Conservation (phyloP, 495 filamentous ascomycete species). For the Aspergillus incahuasiensis region DNA sequence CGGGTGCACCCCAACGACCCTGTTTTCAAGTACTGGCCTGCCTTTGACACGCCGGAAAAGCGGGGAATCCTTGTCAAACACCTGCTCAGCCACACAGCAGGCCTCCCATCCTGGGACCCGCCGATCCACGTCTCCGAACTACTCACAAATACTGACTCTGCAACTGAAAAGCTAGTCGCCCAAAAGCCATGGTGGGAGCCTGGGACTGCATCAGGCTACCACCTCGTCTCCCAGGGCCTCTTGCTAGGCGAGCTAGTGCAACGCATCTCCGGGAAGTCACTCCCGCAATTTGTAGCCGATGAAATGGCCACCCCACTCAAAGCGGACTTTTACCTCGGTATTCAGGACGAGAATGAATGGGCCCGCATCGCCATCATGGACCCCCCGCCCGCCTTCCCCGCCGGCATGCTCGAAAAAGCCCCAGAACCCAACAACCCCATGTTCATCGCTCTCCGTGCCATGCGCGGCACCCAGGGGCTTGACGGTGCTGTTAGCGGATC, state of each 20-base stretch:
- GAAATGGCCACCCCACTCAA: slow-evolving; percentile 33
- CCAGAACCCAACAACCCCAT: slow-evolving; percentile 4
- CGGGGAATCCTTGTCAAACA: slow-evolving; percentile 38
- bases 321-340: slow-evolving; percentile 39
- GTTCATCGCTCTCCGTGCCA: slow-evolving; percentile 15
- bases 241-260: slow-evolving; percentile 37
- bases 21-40: slow-evolving; percentile 44
- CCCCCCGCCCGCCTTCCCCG: slow-evolving; percentile 5
- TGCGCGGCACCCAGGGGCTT: slow-evolving; percentile 8
- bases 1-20: slow-evolving; percentile 32
- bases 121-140: slow-evolving; percentile 23
- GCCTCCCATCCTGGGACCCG: slow-evolving; percentile 32
- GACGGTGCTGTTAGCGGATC: slow-evolving; percentile 4
- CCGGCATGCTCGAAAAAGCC: neutral
- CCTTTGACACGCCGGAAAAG: slow-evolving; percentile 40
- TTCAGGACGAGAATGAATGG: slow-evolving; percentile 26
- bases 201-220: slow-evolving; percentile 37
- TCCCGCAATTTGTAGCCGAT: slow-evolving; percentile 38
- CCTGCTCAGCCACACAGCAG: slow-evolving; percentile 37
- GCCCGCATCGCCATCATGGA: slow-evolving; percentile 27
- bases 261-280: slow-evolving; percentile 31
- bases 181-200: slow-evolving; percentile 44
- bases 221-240: slow-evolving; percentile 34
- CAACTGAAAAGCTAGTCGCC: slow-evolving; percentile 30
- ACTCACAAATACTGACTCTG: slow-evolving; percentile 22